phyloP scores from a whole-genome alignment of 768 basidiomycete genomes.

The Dioszegia hungarica region DNA sequence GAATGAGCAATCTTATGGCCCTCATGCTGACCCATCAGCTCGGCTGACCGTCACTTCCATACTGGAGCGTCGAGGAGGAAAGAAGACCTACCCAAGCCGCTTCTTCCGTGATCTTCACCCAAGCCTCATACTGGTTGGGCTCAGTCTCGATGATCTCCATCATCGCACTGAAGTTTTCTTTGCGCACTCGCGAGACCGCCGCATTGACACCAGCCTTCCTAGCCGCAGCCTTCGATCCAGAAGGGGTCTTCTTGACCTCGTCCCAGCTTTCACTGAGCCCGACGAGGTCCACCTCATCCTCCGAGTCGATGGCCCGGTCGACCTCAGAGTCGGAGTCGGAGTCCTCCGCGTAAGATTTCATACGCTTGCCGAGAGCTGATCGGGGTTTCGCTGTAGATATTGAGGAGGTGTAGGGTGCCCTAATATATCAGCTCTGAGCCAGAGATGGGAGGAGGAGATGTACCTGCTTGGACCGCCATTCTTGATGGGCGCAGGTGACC shows the following conservation, averaged over 20 bases:
- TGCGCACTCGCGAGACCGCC: background rate
- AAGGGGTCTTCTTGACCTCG: background rate
- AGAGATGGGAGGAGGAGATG: background rate
- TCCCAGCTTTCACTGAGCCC: conserved; percentile 14
- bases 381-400: background rate
- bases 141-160: conserved; percentile 10
- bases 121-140: conserved; percentile 35
- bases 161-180: background rate
- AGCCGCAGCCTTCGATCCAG: background rate
- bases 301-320: conserved; percentile 20
- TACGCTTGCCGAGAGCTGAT: background rate
- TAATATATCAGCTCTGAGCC: background rate
- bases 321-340: conserved; percentile 11
- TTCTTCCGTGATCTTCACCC: conserved; percentile 35
- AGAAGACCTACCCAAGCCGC: conserved; percentile 29
- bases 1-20: conserved; percentile 25
- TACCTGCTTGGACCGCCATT: conserved; percentile 11
- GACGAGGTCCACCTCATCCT: conserved; percentile 26
- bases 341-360: background rate
- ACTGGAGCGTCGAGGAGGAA: background rate
- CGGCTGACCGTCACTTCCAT: background rate
- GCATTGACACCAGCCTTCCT: background rate
- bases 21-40: conserved; percentile 12
- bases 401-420: background rate
- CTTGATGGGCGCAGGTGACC: background rate